Base-by-base conservation (phyloP, 2,329 filamentous ascomycete species). In the Penicillium italicum region DNA sequence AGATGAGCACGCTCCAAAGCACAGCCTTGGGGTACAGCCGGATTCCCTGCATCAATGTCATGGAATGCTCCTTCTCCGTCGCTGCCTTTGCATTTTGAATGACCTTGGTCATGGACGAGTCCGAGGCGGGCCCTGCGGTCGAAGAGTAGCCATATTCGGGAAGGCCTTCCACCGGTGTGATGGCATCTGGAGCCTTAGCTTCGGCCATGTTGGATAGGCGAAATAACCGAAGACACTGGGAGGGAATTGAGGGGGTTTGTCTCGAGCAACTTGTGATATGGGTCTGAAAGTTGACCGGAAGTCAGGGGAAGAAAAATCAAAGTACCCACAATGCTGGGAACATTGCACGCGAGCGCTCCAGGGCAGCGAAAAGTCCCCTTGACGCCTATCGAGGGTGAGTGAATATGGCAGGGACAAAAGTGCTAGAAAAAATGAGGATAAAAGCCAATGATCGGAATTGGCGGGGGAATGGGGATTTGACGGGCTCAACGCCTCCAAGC, bases 11-110 rank as follows among this genome's bases (percentile, higher is more conserved):
- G 65, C 86, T 90, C 90, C 90, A 96, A 22, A 78, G 82, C 54
- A 95, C 86, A 22, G 91, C 91, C 77, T 95, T 93, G 56, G 90
- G 91, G 69, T 96, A 96, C 26, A 94, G 80, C 68, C 80, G 85
- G 72, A 96, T 80, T 59, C 90, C 91, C 76, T 96, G 85, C 70
- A 82, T 69, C 55, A 96, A 77, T 44, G 82, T 88, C 87, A 91
- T 90, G 14, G 77, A 80, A 63, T 85, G 86, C 56, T 78, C 76
- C 62, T 78, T 77, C 22, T 76, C 71, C 5, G 76, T 73, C 1
- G 76, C 76, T 11, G 70, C 65, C 61, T 72, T 75, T 4, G 76
- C 76, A 68, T 74, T 74, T 16, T 69, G 61, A 50, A 76, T 70
- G 48, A 77, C 59, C 42, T 69, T 68, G 31, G 69, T 64, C 60